Evolutionary conservation across 2,329 filamentous ascomycete species (phyloP).

Genomic region (Fusarium robinianum): DNA sequence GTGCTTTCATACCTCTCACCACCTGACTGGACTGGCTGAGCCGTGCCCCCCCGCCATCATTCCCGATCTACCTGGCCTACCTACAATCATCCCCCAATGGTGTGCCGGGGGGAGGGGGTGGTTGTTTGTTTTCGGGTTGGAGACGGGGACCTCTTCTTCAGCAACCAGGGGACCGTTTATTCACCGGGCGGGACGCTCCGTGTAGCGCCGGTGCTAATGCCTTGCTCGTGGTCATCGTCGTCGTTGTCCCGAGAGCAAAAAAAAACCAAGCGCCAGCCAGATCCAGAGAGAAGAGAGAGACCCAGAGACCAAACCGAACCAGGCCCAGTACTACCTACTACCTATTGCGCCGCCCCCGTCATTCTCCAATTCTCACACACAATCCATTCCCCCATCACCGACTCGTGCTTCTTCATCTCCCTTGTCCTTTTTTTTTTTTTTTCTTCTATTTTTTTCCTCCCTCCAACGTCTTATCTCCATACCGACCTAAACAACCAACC

Average conservation of each 20-base stretch:
- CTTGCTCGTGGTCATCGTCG: slow-evolving; percentile 24
- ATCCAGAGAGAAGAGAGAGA: slow-evolving; percentile 20
- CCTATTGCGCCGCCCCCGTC: slow-evolving; percentile 3
- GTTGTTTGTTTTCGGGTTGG: slow-evolving; percentile 12
- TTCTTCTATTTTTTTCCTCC: slow-evolving; percentile 6
- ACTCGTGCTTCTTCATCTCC: too few relatives aligned
- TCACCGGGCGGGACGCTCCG: slow-evolving; percentile 31
- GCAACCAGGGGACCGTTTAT: slow-evolving; percentile 26
- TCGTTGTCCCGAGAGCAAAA: not conserved
- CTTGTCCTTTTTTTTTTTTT: slow-evolving; percentile 6
- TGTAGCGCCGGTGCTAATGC: slow-evolving; percentile 32
- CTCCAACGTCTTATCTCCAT: too few relatives aligned
- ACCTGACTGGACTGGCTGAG: slow-evolving; percentile 27
- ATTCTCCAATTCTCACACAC: slow-evolving; percentile 16
- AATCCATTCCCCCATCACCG: too few relatives aligned
- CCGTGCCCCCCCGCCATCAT: slow-evolving; percentile 21
- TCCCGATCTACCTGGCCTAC: slow-evolving; percentile 16
- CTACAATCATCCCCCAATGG: too few relatives aligned
- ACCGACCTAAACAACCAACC: too few relatives aligned
- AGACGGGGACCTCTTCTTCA: slow-evolving; percentile 11
- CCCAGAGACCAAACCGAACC: not conserved
- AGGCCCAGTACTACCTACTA: not conserved
- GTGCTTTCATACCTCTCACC: slow-evolving; percentile 27
- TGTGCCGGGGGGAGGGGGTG: too few relatives aligned
- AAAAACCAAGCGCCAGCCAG: slow-evolving; percentile 25